A percentile compares a stretch with the other conserved stretches of the same genome.
Evolutionary conservation across 2,329 filamentous ascomycete species (phyloP).

Genomic region (Thielaviopsis cerberus): DNA sequence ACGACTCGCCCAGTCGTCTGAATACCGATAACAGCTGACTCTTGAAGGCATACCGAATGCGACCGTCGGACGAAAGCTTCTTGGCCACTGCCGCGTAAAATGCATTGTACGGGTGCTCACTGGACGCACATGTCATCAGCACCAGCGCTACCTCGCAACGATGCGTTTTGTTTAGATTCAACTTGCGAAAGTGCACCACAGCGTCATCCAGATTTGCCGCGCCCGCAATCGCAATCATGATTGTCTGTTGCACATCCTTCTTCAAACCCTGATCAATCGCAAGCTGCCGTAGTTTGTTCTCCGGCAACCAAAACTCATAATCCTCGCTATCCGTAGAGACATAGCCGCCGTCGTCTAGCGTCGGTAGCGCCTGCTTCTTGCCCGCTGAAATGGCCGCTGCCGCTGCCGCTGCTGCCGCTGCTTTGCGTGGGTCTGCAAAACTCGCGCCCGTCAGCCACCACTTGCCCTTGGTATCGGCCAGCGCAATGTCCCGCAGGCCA

Average conservation of each 20-base stretch:
- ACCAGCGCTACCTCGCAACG: conserved; percentile 75
- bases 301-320: conserved; percentile 35
- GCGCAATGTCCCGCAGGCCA: conserved; percentile 61
- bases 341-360: conserved; percentile 11
- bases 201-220: conserved; percentile 72
- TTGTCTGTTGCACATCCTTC: conserved; percentile 69
- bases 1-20: conserved; percentile 63
- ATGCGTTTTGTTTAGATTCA: conserved; percentile 71
- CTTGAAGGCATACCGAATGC: conserved; percentile 68
- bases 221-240: conserved; percentile 81
- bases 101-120: conserved; percentile 71
- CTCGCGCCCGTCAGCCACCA: conserved; percentile 99
- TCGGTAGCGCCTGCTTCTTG: background rate
- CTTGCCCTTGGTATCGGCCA: conserved; percentile 74
- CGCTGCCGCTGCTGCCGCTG: conserved; percentile 9
- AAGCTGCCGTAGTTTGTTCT: conserved; percentile 44
- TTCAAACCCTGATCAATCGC: conserved; percentile 71
- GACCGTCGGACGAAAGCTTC: conserved; percentile 55
- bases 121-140: conserved; percentile 67
- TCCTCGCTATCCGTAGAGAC: conserved; percentile 26
- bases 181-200: conserved; percentile 57
- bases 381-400: background rate
- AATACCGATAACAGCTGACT: conserved; percentile 77
- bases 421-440: conserved; percentile 32
- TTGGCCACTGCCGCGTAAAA: conserved; percentile 80